These are phyloP conservation scores for Aristolochia californica DNA, from an alignment of 164 flowering plant genomes.

Conservation along the genomic window DNA sequence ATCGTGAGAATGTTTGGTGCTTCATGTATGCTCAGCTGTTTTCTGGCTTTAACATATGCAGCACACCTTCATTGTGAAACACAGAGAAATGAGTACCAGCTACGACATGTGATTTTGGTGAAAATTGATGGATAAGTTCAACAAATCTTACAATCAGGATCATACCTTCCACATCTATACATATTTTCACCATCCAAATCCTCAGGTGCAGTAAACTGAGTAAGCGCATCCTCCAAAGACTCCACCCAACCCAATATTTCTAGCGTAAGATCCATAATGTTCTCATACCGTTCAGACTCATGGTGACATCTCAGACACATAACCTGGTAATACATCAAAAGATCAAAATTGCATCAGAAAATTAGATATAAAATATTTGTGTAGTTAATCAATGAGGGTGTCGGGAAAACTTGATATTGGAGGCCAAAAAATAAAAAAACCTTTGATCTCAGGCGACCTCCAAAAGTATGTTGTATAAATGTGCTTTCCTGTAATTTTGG, in stretches of 20 bases:
- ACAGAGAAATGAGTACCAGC: neutral
- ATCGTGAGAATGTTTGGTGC: conserved; percentile 89
- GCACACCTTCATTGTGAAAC: conserved; percentile 46
- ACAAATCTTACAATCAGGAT: neutral
- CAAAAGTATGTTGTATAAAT: conserved; percentile 73
- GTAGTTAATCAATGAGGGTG: too few species aligned
- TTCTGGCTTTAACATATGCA: conserved; percentile 68
- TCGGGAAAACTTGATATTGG: too few species aligned
- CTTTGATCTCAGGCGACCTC: conserved; percentile 76
- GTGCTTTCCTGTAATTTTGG: conserved; percentile 75
- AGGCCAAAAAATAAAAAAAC: conserved; percentile 16
- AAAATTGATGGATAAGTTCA: neutral
- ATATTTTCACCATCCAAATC: conserved; percentile 88
- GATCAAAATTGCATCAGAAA: neutral
- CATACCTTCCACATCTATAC: conserved; percentile 85
- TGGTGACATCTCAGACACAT: conserved; percentile 65
- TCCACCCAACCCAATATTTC: conserved; percentile 82
- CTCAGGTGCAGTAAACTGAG: conserved; percentile 73
- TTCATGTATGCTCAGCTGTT: conserved; percentile 68
- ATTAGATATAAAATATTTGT: too few species aligned
- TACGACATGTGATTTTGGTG: too few species aligned
- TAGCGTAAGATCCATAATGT: conserved; percentile 83
- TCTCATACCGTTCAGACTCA: conserved; percentile 71
- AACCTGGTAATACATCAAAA: conserved; percentile 32
- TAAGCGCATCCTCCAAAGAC: conserved; percentile 75